Base-by-base conservation (phyloP, 257 asterid genomes). In the Rhazya stricta region DNA sequence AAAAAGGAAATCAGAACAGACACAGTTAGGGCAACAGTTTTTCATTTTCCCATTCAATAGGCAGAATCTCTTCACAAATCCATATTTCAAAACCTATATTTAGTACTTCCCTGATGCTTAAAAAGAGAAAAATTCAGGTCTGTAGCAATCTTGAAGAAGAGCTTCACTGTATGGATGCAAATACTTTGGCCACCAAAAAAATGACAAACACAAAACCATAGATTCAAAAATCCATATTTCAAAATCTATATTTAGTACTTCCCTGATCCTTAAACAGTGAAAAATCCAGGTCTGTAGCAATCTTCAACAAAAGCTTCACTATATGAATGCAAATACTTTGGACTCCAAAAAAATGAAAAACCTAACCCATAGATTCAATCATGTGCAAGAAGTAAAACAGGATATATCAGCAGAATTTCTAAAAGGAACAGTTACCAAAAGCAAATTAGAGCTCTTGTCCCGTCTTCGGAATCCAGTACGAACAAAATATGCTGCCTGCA, bases 401-500 rank as follows among this genome's bases (percentile, higher is more conserved):
- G 36, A 43, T 65, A 21, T 10, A 63, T 67, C 37, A 16, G 50
- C 16, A 43, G 43, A 69, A 57, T 69, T 50, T 19, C 67, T 72
- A 82, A 75, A 39, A 74, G 74, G 70, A 81, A 72, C 37, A 75
- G 76, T 83, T 91, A 91, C 97, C 96, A 92, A 79, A 81, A 92
- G 93, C 96, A 92, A 85, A 82, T 92, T 92, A 78, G 80, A 84
- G 71, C 86, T 85, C 88, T 86, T 89, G 86, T 92, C 97, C 72
- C 93, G 91, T 71, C 97, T 89, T 69, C 79, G 83, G 72, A 90
- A 92, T 67, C 91, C 90, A 74, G 71, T 69, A 50, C 81, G 84
- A 66, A 89, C 97, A 84, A 92, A 86, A 84, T 90, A 92, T 32
- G 96, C 91, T 66, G 96, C 96, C 97, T 92, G 89, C 85, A 86